Evolutionary conservation across 129 eudicot genomes (phyloP).

Genomic region (Daucus carota): DNA sequence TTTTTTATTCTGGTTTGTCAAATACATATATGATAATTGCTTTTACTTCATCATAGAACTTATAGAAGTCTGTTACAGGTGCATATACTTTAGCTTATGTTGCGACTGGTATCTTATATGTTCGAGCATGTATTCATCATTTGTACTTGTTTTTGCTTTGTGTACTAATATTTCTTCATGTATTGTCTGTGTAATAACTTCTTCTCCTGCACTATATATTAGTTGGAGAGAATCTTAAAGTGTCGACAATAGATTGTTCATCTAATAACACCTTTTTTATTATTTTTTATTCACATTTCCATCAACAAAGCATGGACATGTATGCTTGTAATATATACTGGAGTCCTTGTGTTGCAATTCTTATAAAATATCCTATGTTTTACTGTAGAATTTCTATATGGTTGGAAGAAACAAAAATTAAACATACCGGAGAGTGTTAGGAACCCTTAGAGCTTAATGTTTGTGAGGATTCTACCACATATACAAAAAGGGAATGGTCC

Average conservation of each 20-base stretch:
- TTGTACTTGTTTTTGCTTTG: background rate
- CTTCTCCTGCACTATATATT: background rate
- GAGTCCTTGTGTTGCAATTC: conserved; percentile 5
- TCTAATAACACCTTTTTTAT: background rate
- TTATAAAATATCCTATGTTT: background rate
- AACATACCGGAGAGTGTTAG: conserved; percentile 61
- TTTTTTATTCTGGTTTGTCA: background rate
- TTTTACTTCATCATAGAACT: background rate
- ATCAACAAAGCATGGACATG: background rate
- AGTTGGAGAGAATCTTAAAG: background rate
- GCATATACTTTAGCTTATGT: background rate
- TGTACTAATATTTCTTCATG: background rate
- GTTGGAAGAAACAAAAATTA: conserved; percentile 69
- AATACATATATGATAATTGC: background rate
- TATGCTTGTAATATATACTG: conserved; percentile 2
- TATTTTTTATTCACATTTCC: background rate
- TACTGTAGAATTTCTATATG: conserved; percentile 66
- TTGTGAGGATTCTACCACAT: conserved; percentile 42
- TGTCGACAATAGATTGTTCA: background rate
- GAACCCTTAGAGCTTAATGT: conserved; percentile 57
- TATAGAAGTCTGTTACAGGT: background rate
- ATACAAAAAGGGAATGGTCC: conserved; percentile 30
- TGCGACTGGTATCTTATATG: background rate
- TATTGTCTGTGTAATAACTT: background rate
- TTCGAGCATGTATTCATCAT: background rate